Base-by-base conservation (phyloP, 371 early-diverging fungal genomes). In the Rhizopus arrhizus region DNA sequence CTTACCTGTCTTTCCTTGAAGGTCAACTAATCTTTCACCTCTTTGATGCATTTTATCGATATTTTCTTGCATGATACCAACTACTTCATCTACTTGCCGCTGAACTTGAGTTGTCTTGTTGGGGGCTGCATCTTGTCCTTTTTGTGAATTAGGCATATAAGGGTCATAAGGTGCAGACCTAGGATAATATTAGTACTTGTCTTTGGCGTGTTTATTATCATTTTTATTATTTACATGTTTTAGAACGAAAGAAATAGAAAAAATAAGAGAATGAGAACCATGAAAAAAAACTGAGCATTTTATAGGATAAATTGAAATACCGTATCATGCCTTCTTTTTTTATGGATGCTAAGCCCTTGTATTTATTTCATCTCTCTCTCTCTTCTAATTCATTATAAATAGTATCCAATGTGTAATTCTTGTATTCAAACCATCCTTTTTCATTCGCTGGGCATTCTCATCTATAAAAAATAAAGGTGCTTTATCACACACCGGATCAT, bases 21-120 rank as follows among this genome's bases (percentile, higher is more conserved):
- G 84, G 28, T 85, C 78, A 66, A 93, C 93, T 43, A 97, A 75
- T 54, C 89, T 82, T 73, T 95, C 96, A 55, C 95, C 95, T 61
- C 96, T 88, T 64, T 92, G 89, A 83, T 91, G 89, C 33, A 92
- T 93, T 67, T 90, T 90, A 65, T 93, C 84, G 74, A 97, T 92
- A 75, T 97, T 97, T 57, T 96, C 91, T 68, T 95, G 91, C 96
- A 97, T 96, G 66, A 97, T 94, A 56, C 90, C 90, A 29, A 94
- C 94, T 41, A 95, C 96, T 58, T 96, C 94, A 74, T 96, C 90
- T 55, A 96, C 92, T 81, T 96, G 89, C 56, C 81, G 64, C 78
- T 95, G 89, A 41, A 92, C 83, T 54, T 76, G 75, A 56, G 71
- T 70, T 29, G 89, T 85, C 77, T 91, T 89, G 58, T 71, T 59